Evolutionary conservation across 495 filamentous ascomycete species (phyloP), one percentile per base, ranked within the genome.

Genomic region (Chaetomium fimeti): DNA sequence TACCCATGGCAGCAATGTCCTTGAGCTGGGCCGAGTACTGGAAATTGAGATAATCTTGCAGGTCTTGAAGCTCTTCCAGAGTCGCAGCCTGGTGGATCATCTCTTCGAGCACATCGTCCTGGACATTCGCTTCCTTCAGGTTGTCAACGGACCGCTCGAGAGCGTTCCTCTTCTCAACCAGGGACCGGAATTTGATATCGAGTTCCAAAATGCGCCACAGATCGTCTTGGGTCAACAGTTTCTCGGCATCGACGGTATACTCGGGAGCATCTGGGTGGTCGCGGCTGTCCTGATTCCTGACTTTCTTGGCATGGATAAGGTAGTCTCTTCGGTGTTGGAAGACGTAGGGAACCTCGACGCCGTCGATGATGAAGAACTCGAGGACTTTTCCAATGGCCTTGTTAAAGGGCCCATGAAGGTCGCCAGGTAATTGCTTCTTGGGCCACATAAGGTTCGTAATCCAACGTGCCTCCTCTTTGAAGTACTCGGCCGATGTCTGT

Each of bases 291-390:
- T 85, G 85, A 58, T 88, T 86, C 36, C 84, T 79, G 15, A 89
- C 84, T 75, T 91, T 92, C 62, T 87, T 87, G 53, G 92, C 88
- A 69, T 98, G 92, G 65, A 98, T 97, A 65, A 98, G 86, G 74
- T 98, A 98, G 73, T 98, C 94, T 74, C 96, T 93, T 43, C 95
- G 91, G 68, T 98, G 93, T 71, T 98, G 95, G 76, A 97, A 97
- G 66, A 98, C 92, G 72, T 94, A 98, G 0, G 94, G 93, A 5
- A 97, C 92, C 71, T 98, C 94, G 72, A 89, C 91, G 60, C 95
- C 89, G 65, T 97, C 92, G 8, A 91, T 85, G 47, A 93, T 88
- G 70, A 98, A 89, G 67, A 98, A 97, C 69, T 96, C 91, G 61
- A 98, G 81, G n/a, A 97, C 91, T 74, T 95, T 95, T 60, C 86